Evolutionary conservation across 108 stramenopile genomes (phyloP).

Genomic region (Skeletonema tropicum): DNA sequence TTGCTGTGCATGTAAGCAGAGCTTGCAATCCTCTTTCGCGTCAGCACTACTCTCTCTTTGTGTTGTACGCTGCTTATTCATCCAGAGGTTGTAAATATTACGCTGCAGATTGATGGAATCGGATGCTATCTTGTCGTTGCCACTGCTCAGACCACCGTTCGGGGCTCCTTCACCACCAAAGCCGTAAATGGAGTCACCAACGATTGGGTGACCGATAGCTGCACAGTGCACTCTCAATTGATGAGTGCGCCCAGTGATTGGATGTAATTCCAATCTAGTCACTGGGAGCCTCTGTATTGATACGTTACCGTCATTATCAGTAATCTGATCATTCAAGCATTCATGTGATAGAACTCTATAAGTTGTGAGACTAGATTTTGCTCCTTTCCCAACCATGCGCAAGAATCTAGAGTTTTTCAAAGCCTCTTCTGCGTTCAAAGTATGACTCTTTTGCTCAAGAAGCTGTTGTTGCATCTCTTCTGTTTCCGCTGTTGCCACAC

Average conservation of each 20-base stretch:
- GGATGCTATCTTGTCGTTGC: neutral
- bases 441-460: conserved; percentile 21
- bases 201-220: conserved; percentile 75
- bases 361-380: conserved; percentile 60
- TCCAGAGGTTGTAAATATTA: conserved; percentile 11
- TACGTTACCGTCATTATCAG: neutral
- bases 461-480: conserved; percentile 7
- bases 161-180: conserved; percentile 44
- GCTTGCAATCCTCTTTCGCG: conserved; percentile 24
- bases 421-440: conserved; percentile 37
- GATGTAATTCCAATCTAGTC: conserved; percentile 57
- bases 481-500: conserved; percentile 52
- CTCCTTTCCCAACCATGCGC: conserved; percentile 59
- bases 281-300: conserved; percentile 35
- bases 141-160: conserved; percentile 30
- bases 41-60: conserved; percentile 16
- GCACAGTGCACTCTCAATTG: conserved; percentile 85
- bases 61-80: conserved; percentile 20
- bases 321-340: conserved; percentile 32
- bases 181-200: conserved; percentile 82
- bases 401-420: conserved; percentile 54
- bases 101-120: conserved; percentile 9
- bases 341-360: conserved; percentile 55
- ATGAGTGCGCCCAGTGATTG: conserved; percentile 76
- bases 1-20: conserved; percentile 70